Evolutionary conservation across 768 basidiomycete species (phyloP), one percentile per base, ranked within the genome.

Genomic region (Clavulina sp.): DNA sequence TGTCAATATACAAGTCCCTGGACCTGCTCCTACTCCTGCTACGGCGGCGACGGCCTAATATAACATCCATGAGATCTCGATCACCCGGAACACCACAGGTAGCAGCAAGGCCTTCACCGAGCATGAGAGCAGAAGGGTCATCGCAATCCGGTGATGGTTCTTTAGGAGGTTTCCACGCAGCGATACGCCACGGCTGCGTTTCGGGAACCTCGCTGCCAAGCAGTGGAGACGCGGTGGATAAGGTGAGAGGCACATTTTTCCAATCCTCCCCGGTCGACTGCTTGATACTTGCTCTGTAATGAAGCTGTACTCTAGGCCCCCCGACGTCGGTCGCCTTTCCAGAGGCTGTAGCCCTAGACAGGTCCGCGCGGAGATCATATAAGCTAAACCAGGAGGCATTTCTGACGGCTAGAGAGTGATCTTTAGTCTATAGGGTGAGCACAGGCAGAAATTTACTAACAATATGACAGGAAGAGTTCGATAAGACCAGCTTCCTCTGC

Each of bases 251-350:
- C 3, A 57, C 57, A 33, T 50, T 33, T 19, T 28, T 52, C 58
- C 58, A 59, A 40, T 58, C 49, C 32, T 59, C 58, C 23, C 55
- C 57, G 1, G 58, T 59, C 2, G 48, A 38, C 43, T 59, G 57
- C 3, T 29, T 50, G 43, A 59, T 59, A 21, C 55, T 41, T 16
- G 58, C 57, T 24, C 52, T 41, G 48, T 59, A 59, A 38, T 55
- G 40, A 26, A 59, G 32, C 33, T 24, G 9, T 24, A 51, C 36
- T 34, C 21, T 48, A n/a, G 52, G 43, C 13, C 13, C 36, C 13
- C 13, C 21, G 13, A 13, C 21, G 26, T 9, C 9, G 13, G 13
- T 26, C 9, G 13, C 26, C 24, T 16, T 28, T 9, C 26, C 26
- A 24, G 43, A 46, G 24, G 43, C 43, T 9, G 26, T 9, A 16